phyloP scores from a whole-genome alignment of 2,329 filamentous ascomycete genomes.

The Aspergillus unguis region DNA sequence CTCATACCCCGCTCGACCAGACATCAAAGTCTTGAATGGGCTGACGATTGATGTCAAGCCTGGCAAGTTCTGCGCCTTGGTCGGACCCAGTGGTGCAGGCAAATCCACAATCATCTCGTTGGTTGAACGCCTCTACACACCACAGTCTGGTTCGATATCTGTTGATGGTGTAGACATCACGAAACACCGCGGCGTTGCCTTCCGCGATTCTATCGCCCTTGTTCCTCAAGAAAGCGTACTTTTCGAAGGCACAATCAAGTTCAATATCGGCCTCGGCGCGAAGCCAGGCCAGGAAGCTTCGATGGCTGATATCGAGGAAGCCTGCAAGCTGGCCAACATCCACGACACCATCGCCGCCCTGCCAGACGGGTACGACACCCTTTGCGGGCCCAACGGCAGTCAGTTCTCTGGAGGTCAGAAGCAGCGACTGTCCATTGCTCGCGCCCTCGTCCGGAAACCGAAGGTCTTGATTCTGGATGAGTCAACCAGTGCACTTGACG shows the following conservation, averaged over 20 bases:
- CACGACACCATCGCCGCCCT: conserved; percentile 64
- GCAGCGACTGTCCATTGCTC: conserved; percentile 57
- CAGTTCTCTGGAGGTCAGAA: conserved; percentile 58
- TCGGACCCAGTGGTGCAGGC: conserved; percentile 67
- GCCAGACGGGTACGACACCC: conserved; percentile 63
- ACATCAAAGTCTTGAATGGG: conserved; percentile 56
- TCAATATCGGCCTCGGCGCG: conserved; percentile 46
- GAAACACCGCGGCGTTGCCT: conserved; percentile 34
- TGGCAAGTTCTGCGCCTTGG: conserved; percentile 47
- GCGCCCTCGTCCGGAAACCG: conserved; percentile 55
- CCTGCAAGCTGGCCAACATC: conserved; percentile 67
- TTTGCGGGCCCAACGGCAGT: conserved; percentile 55
- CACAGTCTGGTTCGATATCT: conserved; percentile 48
- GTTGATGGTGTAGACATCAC: conserved; percentile 53
- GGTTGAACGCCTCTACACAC: conserved; percentile 54
- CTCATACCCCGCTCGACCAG: conserved; percentile 62
- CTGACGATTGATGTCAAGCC: conserved; percentile 53
- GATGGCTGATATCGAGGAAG: conserved; percentile 61
- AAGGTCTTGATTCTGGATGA: conserved; percentile 59
- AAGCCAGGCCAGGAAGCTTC: conserved; percentile 55
- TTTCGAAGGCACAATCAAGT: conserved; percentile 48
- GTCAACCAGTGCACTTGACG: conserved; percentile 58
- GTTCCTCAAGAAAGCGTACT: conserved; percentile 50
- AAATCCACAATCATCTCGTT: conserved; percentile 64
- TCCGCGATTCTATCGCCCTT: conserved; percentile 45